Evolutionary conservation across 345 rosid species (phyloP).

Genomic region (Firmiana major): DNA sequence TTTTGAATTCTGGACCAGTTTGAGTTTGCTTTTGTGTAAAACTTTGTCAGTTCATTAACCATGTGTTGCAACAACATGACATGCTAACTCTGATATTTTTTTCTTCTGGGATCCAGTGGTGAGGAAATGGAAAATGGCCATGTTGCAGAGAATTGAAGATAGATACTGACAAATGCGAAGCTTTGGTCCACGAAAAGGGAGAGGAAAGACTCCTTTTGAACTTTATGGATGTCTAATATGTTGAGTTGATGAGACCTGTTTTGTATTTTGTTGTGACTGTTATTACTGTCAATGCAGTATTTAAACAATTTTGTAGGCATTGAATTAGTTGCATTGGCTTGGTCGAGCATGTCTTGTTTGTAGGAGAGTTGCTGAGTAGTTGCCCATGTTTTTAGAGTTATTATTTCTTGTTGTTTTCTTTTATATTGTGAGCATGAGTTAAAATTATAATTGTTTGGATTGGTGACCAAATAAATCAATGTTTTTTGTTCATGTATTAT

Average conservation of each 20-base stretch:
- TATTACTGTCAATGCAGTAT: slow-evolving; percentile 14
- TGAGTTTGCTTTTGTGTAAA: not conserved
- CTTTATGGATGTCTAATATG: slow-evolving; percentile 19
- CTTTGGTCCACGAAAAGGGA: slow-evolving; percentile 6
- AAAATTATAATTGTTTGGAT: slow-evolving; percentile 19
- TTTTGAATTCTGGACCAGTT: not conserved
- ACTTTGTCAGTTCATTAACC: not conserved
- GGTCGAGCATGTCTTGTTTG: slow-evolving; percentile 21
- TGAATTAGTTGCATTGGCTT: slow-evolving; percentile 15
- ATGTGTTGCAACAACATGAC: not conserved
- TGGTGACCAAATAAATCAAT: slow-evolving; percentile 17
- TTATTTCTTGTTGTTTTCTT: not conserved
- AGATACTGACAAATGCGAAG: slow-evolving; percentile 9
- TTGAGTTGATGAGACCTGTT: slow-evolving; percentile 17
- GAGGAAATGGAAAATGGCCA: slow-evolving; percentile 27
- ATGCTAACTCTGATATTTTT: slow-evolving; percentile 7
- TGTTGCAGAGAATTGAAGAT: slow-evolving; percentile 13
- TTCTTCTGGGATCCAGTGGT: slow-evolving; percentile 29
- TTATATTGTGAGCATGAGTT: not conserved
- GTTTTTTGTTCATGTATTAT: not conserved
- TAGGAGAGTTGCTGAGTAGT: not conserved
- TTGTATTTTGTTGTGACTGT: slow-evolving; percentile 17
- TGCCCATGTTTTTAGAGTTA: slow-evolving; percentile 7
- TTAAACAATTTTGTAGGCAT: slow-evolving; percentile 48
- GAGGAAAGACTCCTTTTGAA: slow-evolving; percentile 7